phyloP scores from a whole-genome alignment of 306 rosid genomes.

The Sicyos edulis region DNA sequence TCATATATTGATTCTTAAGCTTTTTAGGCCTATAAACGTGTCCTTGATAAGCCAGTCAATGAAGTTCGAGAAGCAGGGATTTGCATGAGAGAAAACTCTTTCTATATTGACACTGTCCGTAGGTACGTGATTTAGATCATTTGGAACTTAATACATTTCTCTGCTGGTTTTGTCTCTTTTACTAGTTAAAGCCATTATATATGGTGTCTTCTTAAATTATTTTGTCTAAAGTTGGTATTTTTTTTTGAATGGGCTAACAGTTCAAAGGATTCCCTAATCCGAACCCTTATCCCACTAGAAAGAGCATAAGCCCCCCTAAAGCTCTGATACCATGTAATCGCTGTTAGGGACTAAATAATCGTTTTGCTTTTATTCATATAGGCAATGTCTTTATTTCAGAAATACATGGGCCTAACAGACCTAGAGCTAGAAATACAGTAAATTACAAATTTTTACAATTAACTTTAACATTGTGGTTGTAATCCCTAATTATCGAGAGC shows the following conservation, averaged over 20 bases:
- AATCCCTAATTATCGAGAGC: too few species aligned
- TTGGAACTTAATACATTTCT: neutral
- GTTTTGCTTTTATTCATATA: too few species aligned
- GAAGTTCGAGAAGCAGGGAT: constrained; percentile 95
- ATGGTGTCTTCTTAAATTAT: neutral
- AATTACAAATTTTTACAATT: too few species aligned
- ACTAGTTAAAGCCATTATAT: constrained; percentile 6
- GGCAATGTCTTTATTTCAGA: too few species aligned
- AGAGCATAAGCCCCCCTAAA: too few species aligned
- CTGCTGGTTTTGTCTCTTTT: neutral
- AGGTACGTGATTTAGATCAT: constrained; percentile 51
- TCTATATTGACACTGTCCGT: constrained; percentile 96
- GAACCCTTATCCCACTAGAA: too few species aligned
- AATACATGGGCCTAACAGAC: too few species aligned
- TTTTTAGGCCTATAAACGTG: constrained; percentile 83
- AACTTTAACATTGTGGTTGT: too few species aligned
- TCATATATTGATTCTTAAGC: constrained; percentile 28
- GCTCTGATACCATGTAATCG: too few species aligned
- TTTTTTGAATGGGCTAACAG: neutral
- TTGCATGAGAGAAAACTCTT: constrained; percentile 98
- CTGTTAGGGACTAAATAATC: too few species aligned
- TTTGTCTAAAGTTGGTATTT: neutral
- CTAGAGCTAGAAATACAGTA: too few species aligned
- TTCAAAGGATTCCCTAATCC: neutral
- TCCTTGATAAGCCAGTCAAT: constrained; percentile 79